A percentile compares a stretch with the other conserved stretches of the same genome.
Conservation (phyloP, 176 grass and related monocot species). For the Stipa capillata region DNA sequence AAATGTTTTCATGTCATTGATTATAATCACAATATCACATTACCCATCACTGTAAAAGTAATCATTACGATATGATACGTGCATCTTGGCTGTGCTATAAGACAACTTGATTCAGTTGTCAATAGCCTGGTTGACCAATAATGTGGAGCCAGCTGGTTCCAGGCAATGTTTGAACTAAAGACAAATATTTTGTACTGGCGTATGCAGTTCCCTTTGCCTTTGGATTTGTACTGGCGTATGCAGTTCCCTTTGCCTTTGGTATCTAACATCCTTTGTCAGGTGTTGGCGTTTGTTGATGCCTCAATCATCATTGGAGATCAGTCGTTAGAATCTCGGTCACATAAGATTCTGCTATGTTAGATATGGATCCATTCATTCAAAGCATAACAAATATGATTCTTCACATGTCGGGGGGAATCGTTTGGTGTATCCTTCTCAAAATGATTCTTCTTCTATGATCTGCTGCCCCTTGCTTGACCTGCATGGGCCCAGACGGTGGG, state of each 20-base stretch:
- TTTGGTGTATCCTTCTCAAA: neutral
- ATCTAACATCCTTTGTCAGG: neutral
- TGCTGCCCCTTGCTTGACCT: too few relatives aligned
- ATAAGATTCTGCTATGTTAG: neutral
- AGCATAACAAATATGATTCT: neutral
- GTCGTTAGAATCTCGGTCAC: neutral
- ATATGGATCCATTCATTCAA: neutral
- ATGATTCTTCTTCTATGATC: neutral
- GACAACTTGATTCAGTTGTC: neutral
- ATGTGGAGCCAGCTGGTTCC: neutral
- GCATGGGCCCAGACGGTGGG: too few relatives aligned
- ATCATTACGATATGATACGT: neutral
- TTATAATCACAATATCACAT: neutral
- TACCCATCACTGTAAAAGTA: neutral
- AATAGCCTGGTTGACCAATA: neutral
- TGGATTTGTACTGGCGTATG: too few relatives aligned
- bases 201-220: neutral
- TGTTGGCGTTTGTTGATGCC: neutral
- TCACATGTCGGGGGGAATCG: neutral
- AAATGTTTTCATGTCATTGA: neutral
- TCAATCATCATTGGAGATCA: neutral
- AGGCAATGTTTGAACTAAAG: neutral
- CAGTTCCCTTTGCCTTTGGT: neutral
- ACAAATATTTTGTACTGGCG: neutral
- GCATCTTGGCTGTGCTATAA: neutral